Percentiles rank a stretch among this genome's conserved stretches.
Evolutionary conservation across 495 filamentous ascomycete genomes (phyloP).

Genomic region (Talaromyces liani): DNA sequence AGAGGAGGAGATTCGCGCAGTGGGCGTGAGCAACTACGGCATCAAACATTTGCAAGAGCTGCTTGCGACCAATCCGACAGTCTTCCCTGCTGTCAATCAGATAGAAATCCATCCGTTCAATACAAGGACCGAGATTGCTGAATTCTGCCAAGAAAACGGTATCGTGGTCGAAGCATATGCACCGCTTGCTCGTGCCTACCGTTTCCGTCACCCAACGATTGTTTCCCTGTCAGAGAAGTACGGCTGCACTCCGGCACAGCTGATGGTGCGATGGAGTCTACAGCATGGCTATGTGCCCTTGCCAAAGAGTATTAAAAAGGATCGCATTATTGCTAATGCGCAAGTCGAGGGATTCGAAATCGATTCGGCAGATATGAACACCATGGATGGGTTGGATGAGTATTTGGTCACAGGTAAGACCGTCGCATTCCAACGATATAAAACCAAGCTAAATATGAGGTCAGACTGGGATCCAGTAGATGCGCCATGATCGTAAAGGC

Average conservation of each 20-base stretch:
- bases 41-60: conserved; percentile 62
- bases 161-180: conserved; percentile 60
- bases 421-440: not conserved
- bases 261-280: conserved; percentile 59
- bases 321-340: conserved; percentile 53
- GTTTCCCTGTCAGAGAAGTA: conserved; percentile 48
- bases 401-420: conserved; percentile 42
- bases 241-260: conserved; percentile 49
- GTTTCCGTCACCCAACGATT: conserved; percentile 48
- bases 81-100: conserved; percentile 56
- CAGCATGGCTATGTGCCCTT: conserved; percentile 55
- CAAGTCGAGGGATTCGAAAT: conserved; percentile 61
- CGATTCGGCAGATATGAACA: conserved; percentile 23
- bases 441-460: not conserved
- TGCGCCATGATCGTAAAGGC: conserved; percentile 1
- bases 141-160: conserved; percentile 44
- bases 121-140: conserved; percentile 47
- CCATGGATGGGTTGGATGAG: conserved; percentile 20
- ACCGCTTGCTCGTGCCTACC: conserved; percentile 49
- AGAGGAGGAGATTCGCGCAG: conserved; percentile 50
- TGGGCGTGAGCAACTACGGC: conserved; percentile 63
- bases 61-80: conserved; percentile 40
- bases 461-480: conserved; percentile 36
- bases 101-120: conserved; percentile 68
- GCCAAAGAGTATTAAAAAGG: conserved; percentile 62